Evolutionary conservation across 257 asterid species (phyloP).

Genomic region (Solanum virginianum): DNA sequence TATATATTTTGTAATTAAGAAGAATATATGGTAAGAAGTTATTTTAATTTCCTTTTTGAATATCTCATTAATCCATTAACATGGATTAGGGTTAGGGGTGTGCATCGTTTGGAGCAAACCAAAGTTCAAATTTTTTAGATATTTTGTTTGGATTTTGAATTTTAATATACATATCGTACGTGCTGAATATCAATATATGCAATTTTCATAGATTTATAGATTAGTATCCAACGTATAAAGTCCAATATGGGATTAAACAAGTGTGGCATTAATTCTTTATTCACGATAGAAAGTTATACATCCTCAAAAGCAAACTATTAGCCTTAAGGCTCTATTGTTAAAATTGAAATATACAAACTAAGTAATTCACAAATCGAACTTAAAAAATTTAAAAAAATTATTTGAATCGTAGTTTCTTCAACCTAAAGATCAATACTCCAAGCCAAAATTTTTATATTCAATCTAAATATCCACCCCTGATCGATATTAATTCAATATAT

Average conservation of each 20-base stretch:
- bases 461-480: not conserved
- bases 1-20: not conserved
- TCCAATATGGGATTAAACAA: not conserved
- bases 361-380: not conserved
- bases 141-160: not conserved
- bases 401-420: not conserved
- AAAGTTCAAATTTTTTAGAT: not conserved
- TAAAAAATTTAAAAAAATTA: not conserved
- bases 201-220: not conserved
- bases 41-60: not conserved
- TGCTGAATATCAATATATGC: not conserved
- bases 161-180: not conserved
- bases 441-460: not conserved
- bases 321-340: not conserved
- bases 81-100: not conserved
- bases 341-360: not conserved
- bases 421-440: not conserved
- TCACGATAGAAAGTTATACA: not conserved
- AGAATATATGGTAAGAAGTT: not conserved
- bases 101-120: not conserved
- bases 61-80: not conserved
- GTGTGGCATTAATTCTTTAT: not conserved
- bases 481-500: not conserved
- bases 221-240: not conserved
- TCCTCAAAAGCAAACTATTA: not conserved